These are phyloP conservation scores for Biscogniauxia marginata DNA, from an alignment of 2,329 filamentous ascomycete genomes.

Conservation along the genomic window DNA sequence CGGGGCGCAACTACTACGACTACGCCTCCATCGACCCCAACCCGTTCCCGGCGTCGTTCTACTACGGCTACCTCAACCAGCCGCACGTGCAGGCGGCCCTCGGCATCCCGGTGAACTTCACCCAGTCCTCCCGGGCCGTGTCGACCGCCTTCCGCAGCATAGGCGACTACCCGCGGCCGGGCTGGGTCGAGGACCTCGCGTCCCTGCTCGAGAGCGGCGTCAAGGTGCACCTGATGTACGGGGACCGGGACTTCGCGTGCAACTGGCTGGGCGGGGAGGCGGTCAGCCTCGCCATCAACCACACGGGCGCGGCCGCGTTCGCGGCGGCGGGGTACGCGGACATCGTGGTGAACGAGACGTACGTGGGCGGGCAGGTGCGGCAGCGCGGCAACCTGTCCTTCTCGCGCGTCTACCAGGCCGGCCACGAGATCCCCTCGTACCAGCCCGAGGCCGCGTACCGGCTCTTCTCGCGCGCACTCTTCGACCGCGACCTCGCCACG, in stretches of 20 bases:
- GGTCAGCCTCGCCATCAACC: slow-evolving; percentile 48
- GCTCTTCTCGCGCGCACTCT: slow-evolving; percentile 53
- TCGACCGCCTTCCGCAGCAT: slow-evolving; percentile 41
- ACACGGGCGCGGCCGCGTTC: slow-evolving; percentile 44
- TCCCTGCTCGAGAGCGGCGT: slow-evolving; percentile 57
- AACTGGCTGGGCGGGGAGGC: slow-evolving; percentile 58
- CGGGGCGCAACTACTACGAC: slow-evolving; percentile 55
- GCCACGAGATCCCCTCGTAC: slow-evolving; percentile 54
- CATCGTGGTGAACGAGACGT: slow-evolving; percentile 58
- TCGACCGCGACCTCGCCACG: slow-evolving; percentile 48
- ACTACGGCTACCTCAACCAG: slow-evolving; percentile 56
- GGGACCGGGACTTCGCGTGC: slow-evolving; percentile 56
- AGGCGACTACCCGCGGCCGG: slow-evolving; percentile 32
- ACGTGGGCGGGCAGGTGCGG: slow-evolving; percentile 65
- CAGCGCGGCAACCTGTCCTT: slow-evolving; percentile 68
- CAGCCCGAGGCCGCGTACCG: slow-evolving; percentile 49
- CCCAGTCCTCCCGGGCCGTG: slow-evolving; percentile 42
- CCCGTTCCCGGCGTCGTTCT: slow-evolving; percentile 52
- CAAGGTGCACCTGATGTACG: slow-evolving; percentile 57
- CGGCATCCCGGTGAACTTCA: slow-evolving; percentile 60
- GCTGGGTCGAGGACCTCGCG: slow-evolving; percentile 44
- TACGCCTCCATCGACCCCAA: slow-evolving; percentile 50
- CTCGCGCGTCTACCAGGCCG: slow-evolving; percentile 56
- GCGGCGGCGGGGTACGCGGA: slow-evolving; percentile 60
- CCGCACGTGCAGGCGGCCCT: slow-evolving; percentile 55